Base-by-base conservation (phyloP, 805 yeast species). In the Candida schatavii region DNA sequence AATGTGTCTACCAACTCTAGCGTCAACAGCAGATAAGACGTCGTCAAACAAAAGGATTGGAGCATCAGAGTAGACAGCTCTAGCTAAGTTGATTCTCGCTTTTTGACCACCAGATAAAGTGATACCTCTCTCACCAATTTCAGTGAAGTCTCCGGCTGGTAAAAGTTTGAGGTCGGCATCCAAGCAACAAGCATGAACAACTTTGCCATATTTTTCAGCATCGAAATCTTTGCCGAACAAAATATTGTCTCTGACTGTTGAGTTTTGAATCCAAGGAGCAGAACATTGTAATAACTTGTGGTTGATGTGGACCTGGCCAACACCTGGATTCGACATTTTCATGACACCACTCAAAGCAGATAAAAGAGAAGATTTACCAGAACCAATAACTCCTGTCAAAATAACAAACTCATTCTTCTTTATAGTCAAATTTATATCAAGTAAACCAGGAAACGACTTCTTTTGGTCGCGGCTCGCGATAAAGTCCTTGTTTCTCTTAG, bases 21-120 rank as follows among this genome's bases (percentile, higher is more conserved):
- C 55, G 44, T 70, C 75, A 33, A 70, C 75, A 9, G 74, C 75
- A 39, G 67, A 58, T 23, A 70, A 61, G n/a, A 70, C 73, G 47
- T 70, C 75, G 48, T 70, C 75, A 42, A 70, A 58, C 35, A 70
- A 56, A 26, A 68, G 50, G 17, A 64, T 60, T 20, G 57, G 54
- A 9, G 66, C 55, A 30, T 56, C 54, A 7, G 65, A 52, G 50
- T 70, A 70, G 25, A 58, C 63, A 5, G 74, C 72, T 52, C 75
- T 61, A 17, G 75, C 75, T 54, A 70, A 61, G 49, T 62, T 67
- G 39, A 70, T 63, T 51, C 75, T 55, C 19, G 75, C 74, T 49
- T 68, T 68, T 53, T 70, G 75, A 14, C 75, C 75, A 20, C 75
- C 75, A 28, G 73, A 67, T 33, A 70, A 59, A 1, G 71, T 70